Evolutionary conservation across 176 grass and related monocot species (phyloP).

Genomic region (Pontederia paniculata): DNA sequence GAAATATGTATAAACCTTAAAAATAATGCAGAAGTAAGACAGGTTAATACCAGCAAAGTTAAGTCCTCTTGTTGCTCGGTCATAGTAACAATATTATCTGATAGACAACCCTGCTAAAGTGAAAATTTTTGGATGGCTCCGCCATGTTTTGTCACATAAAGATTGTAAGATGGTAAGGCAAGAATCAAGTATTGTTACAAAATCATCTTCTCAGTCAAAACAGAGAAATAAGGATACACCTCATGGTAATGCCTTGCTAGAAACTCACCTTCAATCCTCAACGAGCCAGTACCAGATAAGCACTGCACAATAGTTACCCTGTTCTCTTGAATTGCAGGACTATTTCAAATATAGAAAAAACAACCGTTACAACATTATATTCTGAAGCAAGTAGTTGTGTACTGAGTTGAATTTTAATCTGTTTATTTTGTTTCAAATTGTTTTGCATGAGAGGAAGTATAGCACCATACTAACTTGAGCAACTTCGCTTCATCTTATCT

Average conservation of each 20-base stretch:
- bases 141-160: constrained; percentile 87
- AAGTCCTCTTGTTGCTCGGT: constrained; percentile 73
- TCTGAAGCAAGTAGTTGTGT: too few relatives aligned
- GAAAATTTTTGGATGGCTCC: constrained; percentile 90
- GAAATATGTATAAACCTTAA: neutral
- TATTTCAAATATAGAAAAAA: constrained; percentile 5
- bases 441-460: too few relatives aligned
- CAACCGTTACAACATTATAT: too few relatives aligned
- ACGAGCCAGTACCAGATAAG: constrained; percentile 87
- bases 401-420: too few relatives aligned
- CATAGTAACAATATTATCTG: constrained; percentile 78
- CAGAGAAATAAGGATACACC: constrained; percentile 21
- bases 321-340: constrained; percentile 80
- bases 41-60: constrained; percentile 48
- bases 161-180: constrained; percentile 53
- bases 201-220: neutral
- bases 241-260: constrained; percentile 92
- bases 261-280: constrained; percentile 89
- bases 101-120: constrained; percentile 63
- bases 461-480: too few relatives aligned
- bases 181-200: neutral
- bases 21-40: neutral
- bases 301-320: constrained; percentile 78
- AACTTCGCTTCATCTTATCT: too few relatives aligned
- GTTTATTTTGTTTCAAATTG: too few relatives aligned